A percentile compares a stretch with the other conserved stretches of the same genome.
phyloP scores from a whole-genome alignment of 345 rosid species.

The Passiflora organensis region DNA sequence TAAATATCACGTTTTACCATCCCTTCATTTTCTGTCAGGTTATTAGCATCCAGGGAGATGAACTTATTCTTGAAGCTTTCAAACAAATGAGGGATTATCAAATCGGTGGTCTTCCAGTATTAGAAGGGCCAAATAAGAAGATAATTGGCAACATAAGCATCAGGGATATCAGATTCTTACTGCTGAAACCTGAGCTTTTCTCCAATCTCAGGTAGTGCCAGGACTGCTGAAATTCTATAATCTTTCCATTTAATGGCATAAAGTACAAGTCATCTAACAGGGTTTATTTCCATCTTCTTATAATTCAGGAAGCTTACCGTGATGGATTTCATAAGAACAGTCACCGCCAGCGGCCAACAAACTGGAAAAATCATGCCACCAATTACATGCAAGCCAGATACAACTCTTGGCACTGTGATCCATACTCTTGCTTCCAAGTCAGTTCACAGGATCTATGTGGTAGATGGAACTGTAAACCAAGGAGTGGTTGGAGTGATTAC shows the following conservation, averaged over 20 bases:
- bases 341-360: conserved; percentile 38
- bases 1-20: not conserved
- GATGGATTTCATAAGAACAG: conserved; percentile 48
- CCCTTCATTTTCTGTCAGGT: conserved; percentile 36
- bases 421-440: conserved; percentile 56
- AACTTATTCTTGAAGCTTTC: conserved; percentile 77
- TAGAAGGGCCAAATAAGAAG: conserved; percentile 41
- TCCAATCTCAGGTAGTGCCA: conserved; percentile 69
- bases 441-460: conserved; percentile 73
- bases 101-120: conserved; percentile 82
- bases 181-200: conserved; percentile 73
- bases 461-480: conserved; percentile 30
- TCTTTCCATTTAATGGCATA: not conserved
- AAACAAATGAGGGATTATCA: conserved; percentile 64
- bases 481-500: conserved; percentile 80
- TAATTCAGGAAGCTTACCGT: conserved; percentile 57
- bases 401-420: conserved; percentile 65
- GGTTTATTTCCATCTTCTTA: conserved; percentile 5
- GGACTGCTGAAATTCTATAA: too few relatives aligned
- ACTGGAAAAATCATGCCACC: conserved; percentile 47
- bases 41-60: conserved; percentile 49
- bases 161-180: conserved; percentile 66
- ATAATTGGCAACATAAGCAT: conserved; percentile 48
- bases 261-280: too few relatives aligned
- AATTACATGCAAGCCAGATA: conserved; percentile 50